Evolutionary conservation across 164 flowering plant genomes (phyloP).

Genomic region (Dillenia suffruticosa): DNA sequence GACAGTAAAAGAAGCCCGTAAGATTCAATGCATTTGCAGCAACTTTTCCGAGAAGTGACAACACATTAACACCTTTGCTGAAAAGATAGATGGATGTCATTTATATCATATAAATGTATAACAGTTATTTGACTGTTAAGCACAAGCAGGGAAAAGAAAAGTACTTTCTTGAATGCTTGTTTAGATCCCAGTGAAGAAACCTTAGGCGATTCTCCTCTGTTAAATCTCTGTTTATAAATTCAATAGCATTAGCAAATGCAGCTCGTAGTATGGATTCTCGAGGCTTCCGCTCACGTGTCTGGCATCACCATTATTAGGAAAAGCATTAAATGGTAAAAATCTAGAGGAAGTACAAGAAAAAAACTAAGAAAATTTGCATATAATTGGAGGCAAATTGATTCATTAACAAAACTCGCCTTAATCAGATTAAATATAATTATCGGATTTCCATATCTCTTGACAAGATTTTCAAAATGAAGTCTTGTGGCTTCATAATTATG

Average conservation of each 20-base stretch:
- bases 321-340: neutral
- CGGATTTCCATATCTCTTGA: slow-evolving; percentile 86
- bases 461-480: slow-evolving; percentile 92
- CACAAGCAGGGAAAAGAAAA: neutral
- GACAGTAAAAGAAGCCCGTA: slow-evolving; percentile 76
- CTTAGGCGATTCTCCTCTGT: slow-evolving; percentile 58
- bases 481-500: slow-evolving; percentile 70
- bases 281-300: slow-evolving; percentile 91
- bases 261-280: slow-evolving; percentile 88
- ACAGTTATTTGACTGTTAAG: no score
- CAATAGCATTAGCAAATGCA: slow-evolving; percentile 85
- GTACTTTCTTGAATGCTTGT: slow-evolving; percentile 71
- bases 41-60: slow-evolving; percentile 56
- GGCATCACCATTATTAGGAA: slow-evolving; percentile 9
- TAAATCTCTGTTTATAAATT: slow-evolving; percentile 59
- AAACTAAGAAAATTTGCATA: neutral
- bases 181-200: slow-evolving; percentile 89
- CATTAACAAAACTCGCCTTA: slow-evolving; percentile 48
- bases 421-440: slow-evolving; percentile 84
- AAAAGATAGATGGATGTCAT: slow-evolving; percentile 9
- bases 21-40: slow-evolving; percentile 61
- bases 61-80: slow-evolving; percentile 71
- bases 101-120: neutral
- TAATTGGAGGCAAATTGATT: neutral
- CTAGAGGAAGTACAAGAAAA: neutral